Evolutionary conservation across 2,329 filamentous ascomycete species (phyloP), one percentile per base, ranked within the genome.

Genomic region (Neonectria sp.): DNA sequence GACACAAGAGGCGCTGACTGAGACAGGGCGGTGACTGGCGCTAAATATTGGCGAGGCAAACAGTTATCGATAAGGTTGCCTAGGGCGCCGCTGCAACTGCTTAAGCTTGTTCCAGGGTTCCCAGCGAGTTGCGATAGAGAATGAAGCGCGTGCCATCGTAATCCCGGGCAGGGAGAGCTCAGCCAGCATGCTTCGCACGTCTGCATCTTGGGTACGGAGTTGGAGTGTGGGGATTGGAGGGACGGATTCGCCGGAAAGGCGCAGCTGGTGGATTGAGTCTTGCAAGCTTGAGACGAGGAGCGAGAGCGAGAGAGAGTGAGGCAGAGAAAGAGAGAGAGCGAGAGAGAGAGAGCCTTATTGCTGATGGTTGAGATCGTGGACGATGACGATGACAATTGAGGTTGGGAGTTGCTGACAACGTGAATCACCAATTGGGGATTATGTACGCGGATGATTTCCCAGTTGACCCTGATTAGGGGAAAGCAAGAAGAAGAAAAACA

Each of bases 51-150:
- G 51, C n/a, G 31, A 33, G n/a, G 21, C 33, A n/a, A 25, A 35
- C 51, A 11, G 51, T 33, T 62, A 62, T 65, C 63, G 63, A 62
- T 62, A 65, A 62, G 63, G 63, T 65, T 65, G 58, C 63, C 51
- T 25, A 35, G 57, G 61, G 29, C 13, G 11, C 53, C 24, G 53
- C 53, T n/a, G 53, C 51, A 31, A 35, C 27, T 51, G 52, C 45
- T 37, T 53, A n/a, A 49, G 24, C 63, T 46, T 63, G 52, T 51
- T 40, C 15, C 35, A 15, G 15, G 35, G 35, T 15, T 37, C 37
- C 37, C 37, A 35, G 25, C 49, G n/a, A 29, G 48, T 40, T 40
- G 52, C 35, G 58, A 17, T 25, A 13, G 37, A n/a, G 35, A 53
- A n/a, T 24, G 35, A 40, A 27, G 48, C 27, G 45, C n/a, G 61